A percentile compares a stretch with the other conserved stretches of the same genome.
These are phyloP conservation scores for Vigna radiata DNA, from an alignment of 306 rosid species.

Conservation along the genomic window DNA sequence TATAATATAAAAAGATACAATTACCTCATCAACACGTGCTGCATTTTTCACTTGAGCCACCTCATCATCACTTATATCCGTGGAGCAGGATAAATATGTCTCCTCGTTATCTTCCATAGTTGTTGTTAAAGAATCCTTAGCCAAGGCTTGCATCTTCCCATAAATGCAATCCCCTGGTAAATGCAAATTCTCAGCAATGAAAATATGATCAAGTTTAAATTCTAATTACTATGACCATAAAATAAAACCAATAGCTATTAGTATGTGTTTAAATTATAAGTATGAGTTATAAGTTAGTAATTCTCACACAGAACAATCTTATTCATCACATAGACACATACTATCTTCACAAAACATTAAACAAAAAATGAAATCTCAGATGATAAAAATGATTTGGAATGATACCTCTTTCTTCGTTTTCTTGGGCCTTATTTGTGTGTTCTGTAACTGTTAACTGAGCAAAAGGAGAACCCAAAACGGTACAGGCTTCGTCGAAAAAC, in stretches of 20 bases:
- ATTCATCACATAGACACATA: background rate
- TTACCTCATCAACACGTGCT: constrained; percentile 66
- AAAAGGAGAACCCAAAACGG: constrained; percentile 50
- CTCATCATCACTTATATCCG: constrained; percentile 31
- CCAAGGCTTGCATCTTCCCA: constrained; percentile 1
- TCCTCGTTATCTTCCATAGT: constrained; percentile 6
- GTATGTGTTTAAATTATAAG: no score
- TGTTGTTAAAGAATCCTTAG: constrained; percentile 38
- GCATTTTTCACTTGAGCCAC: constrained; percentile 25
- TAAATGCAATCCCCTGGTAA: background rate
- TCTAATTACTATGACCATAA: background rate
- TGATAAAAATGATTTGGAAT: background rate
- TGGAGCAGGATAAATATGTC: constrained; percentile 29
- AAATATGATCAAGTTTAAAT: background rate
- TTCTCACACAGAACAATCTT: no score
- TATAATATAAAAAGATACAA: background rate
- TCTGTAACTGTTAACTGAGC: constrained; percentile 10
- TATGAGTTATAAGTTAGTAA: background rate
- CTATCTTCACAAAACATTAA: background rate
- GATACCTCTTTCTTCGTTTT: background rate
- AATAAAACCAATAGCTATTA: no score
- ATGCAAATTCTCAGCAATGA: background rate
- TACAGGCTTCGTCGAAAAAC: constrained; percentile 51
- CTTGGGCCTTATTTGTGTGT: no score
- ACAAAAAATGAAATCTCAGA: background rate